Percentiles rank a stretch among this genome's conserved stretches.
These are phyloP conservation scores for Magnaporthales sp. DNA, from an alignment of 2,329 filamentous ascomycete genomes.

Conservation along the genomic window DNA sequence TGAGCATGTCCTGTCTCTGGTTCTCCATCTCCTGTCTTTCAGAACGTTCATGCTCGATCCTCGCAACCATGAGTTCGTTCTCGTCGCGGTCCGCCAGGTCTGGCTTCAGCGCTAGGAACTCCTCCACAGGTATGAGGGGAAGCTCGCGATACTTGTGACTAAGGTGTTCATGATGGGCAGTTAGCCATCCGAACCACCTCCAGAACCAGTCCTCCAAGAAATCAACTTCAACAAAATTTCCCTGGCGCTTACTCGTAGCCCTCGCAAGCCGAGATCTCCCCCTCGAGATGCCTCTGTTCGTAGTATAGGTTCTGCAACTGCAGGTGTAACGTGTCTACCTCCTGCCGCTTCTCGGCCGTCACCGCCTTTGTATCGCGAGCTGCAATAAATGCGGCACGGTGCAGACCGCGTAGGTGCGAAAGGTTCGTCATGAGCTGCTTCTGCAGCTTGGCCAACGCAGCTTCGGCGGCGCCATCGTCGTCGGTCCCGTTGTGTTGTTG, in stretches of 20 bases:
- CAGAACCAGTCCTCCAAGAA: neutral
- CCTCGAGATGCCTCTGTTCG: constrained; percentile 82
- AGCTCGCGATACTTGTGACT: constrained; percentile 85
- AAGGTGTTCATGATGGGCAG: neutral
- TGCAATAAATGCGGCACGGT: constrained; percentile 71
- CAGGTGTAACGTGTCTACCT: constrained; percentile 85
- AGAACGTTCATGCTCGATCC: constrained; percentile 82
- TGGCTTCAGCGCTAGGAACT: constrained; percentile 70
- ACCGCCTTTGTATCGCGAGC: constrained; percentile 78
- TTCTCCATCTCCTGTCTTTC: constrained; percentile 82
- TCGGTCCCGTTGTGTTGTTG: constrained; percentile 27
- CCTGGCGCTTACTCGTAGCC: constrained; percentile 65
- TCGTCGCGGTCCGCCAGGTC: constrained; percentile 66
- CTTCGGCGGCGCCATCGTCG: constrained; percentile 27
- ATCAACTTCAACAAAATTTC: too few relatives aligned
- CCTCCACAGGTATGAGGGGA: constrained; percentile 72
- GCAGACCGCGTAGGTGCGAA: constrained; percentile 70
- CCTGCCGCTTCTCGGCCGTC: constrained; percentile 80
- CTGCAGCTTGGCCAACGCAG: constrained; percentile 64
- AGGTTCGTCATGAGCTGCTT: constrained; percentile 74
- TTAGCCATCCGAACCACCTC: neutral
- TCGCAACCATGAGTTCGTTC: constrained; percentile 76
- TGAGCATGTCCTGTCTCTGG: constrained; percentile 68
- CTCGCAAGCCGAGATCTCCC: constrained; percentile 85
- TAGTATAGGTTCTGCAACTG: constrained; percentile 95